Base-by-base conservation (phyloP, 2,329 filamentous ascomycete genomes). In the Hansfordia pulvinata region DNA sequence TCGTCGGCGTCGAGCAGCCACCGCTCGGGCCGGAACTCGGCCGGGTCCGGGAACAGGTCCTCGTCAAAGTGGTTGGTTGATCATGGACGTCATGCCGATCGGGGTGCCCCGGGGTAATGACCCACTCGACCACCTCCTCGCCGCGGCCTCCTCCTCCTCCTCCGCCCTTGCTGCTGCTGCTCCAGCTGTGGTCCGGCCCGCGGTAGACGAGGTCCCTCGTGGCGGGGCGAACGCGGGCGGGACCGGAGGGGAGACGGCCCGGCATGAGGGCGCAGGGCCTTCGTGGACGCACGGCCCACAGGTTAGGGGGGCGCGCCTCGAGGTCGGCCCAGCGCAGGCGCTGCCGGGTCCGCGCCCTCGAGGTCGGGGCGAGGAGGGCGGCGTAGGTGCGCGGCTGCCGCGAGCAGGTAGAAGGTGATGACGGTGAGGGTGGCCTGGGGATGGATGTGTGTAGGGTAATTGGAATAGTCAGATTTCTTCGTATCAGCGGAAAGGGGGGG, bases 351-450 rank as follows among this genome's bases (percentile, higher is more conserved):
- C n/a, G n/a, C n/a, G n/a, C n/a, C n/a, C n/a, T n/a, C n/a, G n/a
- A n/a, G n/a, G n/a, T n/a, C n/a, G n/a, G n/a, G 29, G 51, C 46
- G n/a, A 49, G 46, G 10, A 54, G 42, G 27, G 38, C 41, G 15
- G 36, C 39, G 11, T 53, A 38, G 8, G 42, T 44, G 16, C 34
- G 32, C 0, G 46, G 50, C 6, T 41, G 43, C 28, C 47, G 38
- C n/a, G 6, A 53, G 33, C 15, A 56, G 42, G 31, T 55, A 48
- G 31, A 51, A 54, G 6, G 44, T 44, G 10, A 49, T 24, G 13
- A 24, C 23, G 4, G 20, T 31, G 13, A 32, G 29, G n/a, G 10
- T 17, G 5, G 12, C 13, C 11, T 22, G n/a, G n/a, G n/a, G n/a
- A n/a, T n/a, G n/a, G n/a, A n/a, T n/a, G n/a, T n/a, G n/a, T n/a